Conservation (phyloP, 352 stramenopile genomes). For the Halophytophthora polymorphica region DNA sequence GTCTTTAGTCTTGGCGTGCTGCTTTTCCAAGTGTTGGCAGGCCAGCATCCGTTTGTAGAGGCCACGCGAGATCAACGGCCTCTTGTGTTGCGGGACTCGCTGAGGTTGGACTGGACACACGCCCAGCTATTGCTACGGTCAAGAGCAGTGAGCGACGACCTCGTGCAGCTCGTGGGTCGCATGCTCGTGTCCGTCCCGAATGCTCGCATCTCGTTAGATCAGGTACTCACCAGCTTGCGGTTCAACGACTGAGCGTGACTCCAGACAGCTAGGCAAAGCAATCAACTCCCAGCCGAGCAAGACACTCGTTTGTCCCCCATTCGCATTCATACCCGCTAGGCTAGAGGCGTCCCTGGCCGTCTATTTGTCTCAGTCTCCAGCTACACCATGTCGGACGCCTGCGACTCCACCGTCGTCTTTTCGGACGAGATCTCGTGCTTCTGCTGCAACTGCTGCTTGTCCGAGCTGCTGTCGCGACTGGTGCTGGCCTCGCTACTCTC, state of each 20-base stretch:
- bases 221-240: constrained; percentile 29
- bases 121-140: constrained; percentile 28
- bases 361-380: constrained; percentile 2
- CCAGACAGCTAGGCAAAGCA: background rate
- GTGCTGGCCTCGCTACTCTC: background rate
- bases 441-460: background rate
- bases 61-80: constrained; percentile 17
- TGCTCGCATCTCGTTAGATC: constrained; percentile 32
- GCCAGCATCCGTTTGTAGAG: constrained; percentile 47
- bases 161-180: constrained; percentile 28
- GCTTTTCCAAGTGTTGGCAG: constrained; percentile 57
- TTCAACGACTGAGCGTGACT: background rate
- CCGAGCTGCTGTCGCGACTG: background rate
- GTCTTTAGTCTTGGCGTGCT: constrained; percentile 63
- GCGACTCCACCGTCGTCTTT: constrained; percentile 5
- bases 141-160: constrained; percentile 26
- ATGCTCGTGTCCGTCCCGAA: constrained; percentile 40
- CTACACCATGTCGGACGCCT: constrained; percentile 23
- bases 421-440: constrained; percentile 3
- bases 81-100: constrained; percentile 41
- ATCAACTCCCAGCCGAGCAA: background rate
- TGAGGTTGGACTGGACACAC: constrained; percentile 38
- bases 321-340: no score
- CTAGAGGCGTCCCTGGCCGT: background rate
- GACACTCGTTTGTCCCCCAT: constrained; percentile 4